Evolutionary conservation across 495 filamentous ascomycete species (phyloP).

Genomic region (Ramalina peruviana): DNA sequence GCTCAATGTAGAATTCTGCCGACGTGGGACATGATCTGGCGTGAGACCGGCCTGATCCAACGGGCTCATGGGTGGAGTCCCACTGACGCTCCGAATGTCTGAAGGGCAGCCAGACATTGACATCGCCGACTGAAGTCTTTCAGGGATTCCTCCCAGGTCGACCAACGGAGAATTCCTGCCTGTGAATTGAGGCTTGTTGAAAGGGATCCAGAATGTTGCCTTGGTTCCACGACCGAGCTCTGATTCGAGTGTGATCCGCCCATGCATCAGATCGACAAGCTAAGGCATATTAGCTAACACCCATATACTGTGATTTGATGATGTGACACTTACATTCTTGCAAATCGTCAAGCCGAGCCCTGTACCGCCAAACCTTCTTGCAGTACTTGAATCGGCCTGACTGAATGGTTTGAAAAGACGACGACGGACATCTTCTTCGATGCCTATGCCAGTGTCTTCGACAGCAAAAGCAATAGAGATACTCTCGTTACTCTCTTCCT

Average conservation of each 20-base stretch:
- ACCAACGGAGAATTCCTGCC: conserved; percentile 27
- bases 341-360: conserved; percentile 71
- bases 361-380: conserved; percentile 65
- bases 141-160: conserved; percentile 40
- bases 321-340: conserved; percentile 36
- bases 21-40: neutral
- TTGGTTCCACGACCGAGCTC: conserved; percentile 45
- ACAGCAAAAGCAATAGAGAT: conserved; percentile 45
- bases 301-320: neutral
- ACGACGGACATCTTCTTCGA: conserved; percentile 57
- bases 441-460: conserved; percentile 73
- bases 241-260: conserved; percentile 50
- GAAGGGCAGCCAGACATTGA: conserved; percentile 45
- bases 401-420: conserved; percentile 76
- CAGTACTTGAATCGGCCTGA: conserved; percentile 69
- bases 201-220: conserved; percentile 54
- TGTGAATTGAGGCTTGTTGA: conserved; percentile 37
- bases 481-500: conserved; percentile 22
- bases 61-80: neutral
- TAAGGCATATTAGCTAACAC: conserved; percentile 7
- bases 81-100: conserved; percentile 21
- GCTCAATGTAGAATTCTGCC: neutral
- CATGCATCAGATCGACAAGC: conserved; percentile 72
- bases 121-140: conserved; percentile 46
- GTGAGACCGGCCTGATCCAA: neutral